A percentile compares a stretch with the other conserved stretches of the same genome.
Conservation (phyloP, 2,329 filamentous ascomycete genomes). For the Purpureocillium takamizusanense region DNA sequence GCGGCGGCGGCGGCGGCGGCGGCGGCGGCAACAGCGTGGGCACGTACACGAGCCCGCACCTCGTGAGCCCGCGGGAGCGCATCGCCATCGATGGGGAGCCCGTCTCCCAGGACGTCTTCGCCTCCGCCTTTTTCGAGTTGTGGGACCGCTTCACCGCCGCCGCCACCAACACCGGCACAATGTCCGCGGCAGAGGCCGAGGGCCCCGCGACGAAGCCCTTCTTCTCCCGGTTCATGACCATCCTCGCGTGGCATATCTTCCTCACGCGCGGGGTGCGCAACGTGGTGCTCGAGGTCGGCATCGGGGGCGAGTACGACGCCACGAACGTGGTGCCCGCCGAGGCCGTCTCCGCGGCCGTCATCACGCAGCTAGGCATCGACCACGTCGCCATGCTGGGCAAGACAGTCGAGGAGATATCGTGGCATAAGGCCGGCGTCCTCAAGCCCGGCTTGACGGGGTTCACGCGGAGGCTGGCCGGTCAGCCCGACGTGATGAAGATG, state of each 20-base stretch:
- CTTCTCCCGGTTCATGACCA: constrained; percentile 85
- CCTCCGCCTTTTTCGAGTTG: constrained; percentile 72
- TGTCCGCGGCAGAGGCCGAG: constrained; percentile 30
- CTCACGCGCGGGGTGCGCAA: constrained; percentile 64
- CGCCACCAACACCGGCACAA: constrained; percentile 21
- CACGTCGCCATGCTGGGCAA: constrained; percentile 73
- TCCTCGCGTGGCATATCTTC: constrained; percentile 82
- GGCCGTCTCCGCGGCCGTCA: constrained; percentile 59
- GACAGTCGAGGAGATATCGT: constrained; percentile 72
- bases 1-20: constrained; percentile 9
- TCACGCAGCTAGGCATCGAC: constrained; percentile 78
- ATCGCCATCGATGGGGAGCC: constrained; percentile 72
- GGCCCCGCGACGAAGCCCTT: constrained; percentile 66
- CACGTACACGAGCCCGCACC: constrained; percentile 78
- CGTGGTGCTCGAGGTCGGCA: constrained; percentile 85
- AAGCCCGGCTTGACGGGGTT: constrained; percentile 47
- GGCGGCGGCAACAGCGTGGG: constrained; percentile 40
- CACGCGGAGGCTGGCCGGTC: constrained; percentile 17
- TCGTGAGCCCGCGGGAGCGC: constrained; percentile 74
- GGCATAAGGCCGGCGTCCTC: constrained; percentile 88
- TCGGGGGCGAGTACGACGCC: constrained; percentile 86
- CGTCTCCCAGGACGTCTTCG: constrained; percentile 59
- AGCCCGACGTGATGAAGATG: constrained; percentile 37
- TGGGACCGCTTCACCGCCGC: constrained; percentile 55
- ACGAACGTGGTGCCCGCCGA: constrained; percentile 68